Percentiles rank a stretch among this genome's conserved stretches.
Evolutionary conservation across 2,329 filamentous ascomycete species (phyloP).

Genomic region (Botryotinia narcissicola): DNA sequence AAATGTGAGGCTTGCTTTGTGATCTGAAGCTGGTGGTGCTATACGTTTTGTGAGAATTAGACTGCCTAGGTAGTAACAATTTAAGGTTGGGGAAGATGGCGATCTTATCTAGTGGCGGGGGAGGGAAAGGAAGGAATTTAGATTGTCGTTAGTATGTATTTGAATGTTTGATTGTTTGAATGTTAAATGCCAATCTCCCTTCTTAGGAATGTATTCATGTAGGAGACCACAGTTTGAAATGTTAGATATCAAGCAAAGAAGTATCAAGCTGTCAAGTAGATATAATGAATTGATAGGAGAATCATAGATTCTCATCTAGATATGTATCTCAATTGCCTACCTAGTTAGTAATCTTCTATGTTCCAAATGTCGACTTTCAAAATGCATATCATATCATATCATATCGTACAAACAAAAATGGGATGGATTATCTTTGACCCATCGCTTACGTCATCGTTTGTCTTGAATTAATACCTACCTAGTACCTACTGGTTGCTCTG

Average conservation of each 20-base stretch:
- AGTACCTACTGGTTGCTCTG: not conserved
- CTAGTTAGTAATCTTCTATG: not conserved
- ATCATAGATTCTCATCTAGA: not conserved
- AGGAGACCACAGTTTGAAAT: not conserved
- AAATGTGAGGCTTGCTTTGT: not conserved
- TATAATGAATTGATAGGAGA: not conserved
- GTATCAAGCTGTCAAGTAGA: not conserved
- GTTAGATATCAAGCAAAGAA: not conserved
- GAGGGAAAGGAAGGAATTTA: not conserved
- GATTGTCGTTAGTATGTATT: not conserved
- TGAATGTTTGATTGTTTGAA: not conserved
- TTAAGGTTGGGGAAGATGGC: not conserved
- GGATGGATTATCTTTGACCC: not conserved
- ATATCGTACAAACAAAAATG: too few species aligned
- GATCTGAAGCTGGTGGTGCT: not conserved
- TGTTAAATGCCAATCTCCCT: not conserved
- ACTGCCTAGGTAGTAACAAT: not conserved
- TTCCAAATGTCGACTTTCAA: not conserved
- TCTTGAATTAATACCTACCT: not conserved
- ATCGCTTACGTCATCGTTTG: constrained; percentile 12
- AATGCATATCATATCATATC: too few species aligned
- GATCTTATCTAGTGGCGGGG: not conserved
- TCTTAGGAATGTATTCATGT: not conserved
- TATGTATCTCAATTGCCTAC: not conserved
- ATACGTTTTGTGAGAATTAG: not conserved